phyloP scores from a whole-genome alignment of 495 filamentous ascomycete species.

The Daldinia caldariorum region DNA sequence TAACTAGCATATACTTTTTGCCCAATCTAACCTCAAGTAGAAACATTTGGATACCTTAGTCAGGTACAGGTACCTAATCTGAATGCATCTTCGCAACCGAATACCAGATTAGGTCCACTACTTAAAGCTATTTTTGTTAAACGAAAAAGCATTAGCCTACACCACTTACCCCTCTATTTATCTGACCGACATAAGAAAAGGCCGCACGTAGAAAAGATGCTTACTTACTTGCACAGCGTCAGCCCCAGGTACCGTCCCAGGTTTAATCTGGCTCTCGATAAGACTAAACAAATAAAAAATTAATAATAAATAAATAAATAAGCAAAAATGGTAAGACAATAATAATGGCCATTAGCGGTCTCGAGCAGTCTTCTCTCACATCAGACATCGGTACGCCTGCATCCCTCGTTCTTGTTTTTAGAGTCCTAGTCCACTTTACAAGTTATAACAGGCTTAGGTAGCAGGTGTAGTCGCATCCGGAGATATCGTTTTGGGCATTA shows the following conservation, averaged over 20 bases:
- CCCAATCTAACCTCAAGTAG: not conserved
- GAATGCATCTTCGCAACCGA: too few species aligned
- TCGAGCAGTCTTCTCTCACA: slow-evolving; percentile 20
- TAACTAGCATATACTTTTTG: not conserved
- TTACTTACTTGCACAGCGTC: too few species aligned
- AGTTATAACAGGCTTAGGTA: slow-evolving; percentile 8
- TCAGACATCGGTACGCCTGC: slow-evolving; percentile 18
- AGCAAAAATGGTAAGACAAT: slow-evolving; percentile 18
- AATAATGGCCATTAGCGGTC: slow-evolving; percentile 14
- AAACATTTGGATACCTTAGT: not conserved
- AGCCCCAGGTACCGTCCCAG: slow-evolving; percentile 13
- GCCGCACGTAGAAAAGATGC: slow-evolving; percentile 26
- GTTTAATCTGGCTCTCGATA: slow-evolving; percentile 17
- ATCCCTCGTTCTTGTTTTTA: slow-evolving; percentile 22
- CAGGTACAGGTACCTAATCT: not conserved
- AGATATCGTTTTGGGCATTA: slow-evolving; percentile 3
- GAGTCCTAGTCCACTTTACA: slow-evolving; percentile 5
- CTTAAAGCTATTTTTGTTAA: not conserved
- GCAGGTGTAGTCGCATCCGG: not conserved
- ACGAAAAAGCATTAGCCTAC: not conserved
- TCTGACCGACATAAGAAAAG: slow-evolving; percentile 28
- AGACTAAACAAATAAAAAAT: not conserved
- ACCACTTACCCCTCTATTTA: slow-evolving; percentile 24
- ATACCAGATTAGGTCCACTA: too few species aligned
- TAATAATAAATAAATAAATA: too few species aligned